Evolutionary conservation across 2,329 filamentous ascomycete genomes (phyloP).

Genomic region (Ophiocordyceps unilateralis): DNA sequence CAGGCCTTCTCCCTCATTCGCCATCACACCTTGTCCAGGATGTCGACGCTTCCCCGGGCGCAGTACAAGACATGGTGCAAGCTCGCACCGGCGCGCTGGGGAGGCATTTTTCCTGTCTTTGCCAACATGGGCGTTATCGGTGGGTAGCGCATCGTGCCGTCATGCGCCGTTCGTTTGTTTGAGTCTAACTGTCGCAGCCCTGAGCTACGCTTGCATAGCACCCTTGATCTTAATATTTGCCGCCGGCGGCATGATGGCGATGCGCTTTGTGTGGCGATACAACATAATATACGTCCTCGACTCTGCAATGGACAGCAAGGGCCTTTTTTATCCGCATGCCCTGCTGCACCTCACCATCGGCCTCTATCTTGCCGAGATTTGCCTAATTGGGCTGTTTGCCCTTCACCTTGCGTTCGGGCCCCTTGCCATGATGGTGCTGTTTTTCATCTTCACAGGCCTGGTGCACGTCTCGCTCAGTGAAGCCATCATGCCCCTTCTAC

Average conservation of each 20-base stretch:
- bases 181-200: slow-evolving; percentile 29
- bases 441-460: slow-evolving; percentile 57
- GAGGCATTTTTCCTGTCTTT: slow-evolving; percentile 64
- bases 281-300: slow-evolving; percentile 80
- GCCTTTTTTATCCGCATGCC: slow-evolving; percentile 72
- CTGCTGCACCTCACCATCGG: slow-evolving; percentile 74
- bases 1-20: slow-evolving; percentile 48
- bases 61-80: slow-evolving; percentile 64
- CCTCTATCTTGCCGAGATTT: slow-evolving; percentile 66
- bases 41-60: slow-evolving; percentile 64
- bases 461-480: slow-evolving; percentile 58
- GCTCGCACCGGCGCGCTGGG: slow-evolving; percentile 64
- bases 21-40: slow-evolving; percentile 43
- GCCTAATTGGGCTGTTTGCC: slow-evolving; percentile 70
- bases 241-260: slow-evolving; percentile 57
- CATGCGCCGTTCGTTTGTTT: no score
- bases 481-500: slow-evolving; percentile 60
- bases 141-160: slow-evolving; percentile 20
- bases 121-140: slow-evolving; percentile 68
- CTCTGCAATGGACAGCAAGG: slow-evolving; percentile 69
- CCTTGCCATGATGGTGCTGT: slow-evolving; percentile 57
- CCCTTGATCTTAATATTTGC: slow-evolving; percentile 74
- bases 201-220: slow-evolving; percentile 75
- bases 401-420: slow-evolving; percentile 51
- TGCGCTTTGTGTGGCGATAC: slow-evolving; percentile 81